These are phyloP conservation scores for Amphirosellinia nigrospora DNA, from an alignment of 495 filamentous ascomycete species.

Conservation along the genomic window DNA sequence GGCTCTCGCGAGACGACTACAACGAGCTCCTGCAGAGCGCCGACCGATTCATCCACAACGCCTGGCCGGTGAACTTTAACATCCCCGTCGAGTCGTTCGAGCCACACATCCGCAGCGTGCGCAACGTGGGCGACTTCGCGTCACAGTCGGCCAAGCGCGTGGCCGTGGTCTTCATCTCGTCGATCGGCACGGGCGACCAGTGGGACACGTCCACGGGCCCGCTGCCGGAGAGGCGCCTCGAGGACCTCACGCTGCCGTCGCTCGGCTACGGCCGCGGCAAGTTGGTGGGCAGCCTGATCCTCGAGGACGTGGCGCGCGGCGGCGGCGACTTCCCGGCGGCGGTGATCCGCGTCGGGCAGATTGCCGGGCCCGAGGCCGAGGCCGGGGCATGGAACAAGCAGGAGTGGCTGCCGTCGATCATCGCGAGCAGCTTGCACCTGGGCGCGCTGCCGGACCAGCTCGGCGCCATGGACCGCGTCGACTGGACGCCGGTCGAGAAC, in stretches of 20 bases:
- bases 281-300: conserved; percentile 56
- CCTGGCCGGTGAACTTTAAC: conserved; percentile 71
- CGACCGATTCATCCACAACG: conserved; percentile 65
- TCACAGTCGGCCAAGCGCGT: conserved; percentile 48
- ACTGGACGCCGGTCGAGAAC: conserved; percentile 63
- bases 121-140: conserved; percentile 60
- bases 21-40: conserved; percentile 42
- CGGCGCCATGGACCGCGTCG: conserved; percentile 47
- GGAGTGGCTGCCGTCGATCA: conserved; percentile 64
- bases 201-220: conserved; percentile 35
- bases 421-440: conserved; percentile 52
- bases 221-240: conserved; percentile 54
- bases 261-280: conserved; percentile 66
- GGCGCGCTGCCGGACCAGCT: conserved; percentile 48
- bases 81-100: conserved; percentile 60
- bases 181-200: conserved; percentile 52
- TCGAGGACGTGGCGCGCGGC: conserved; percentile 47
- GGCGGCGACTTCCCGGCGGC: conserved; percentile 50
- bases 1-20: conserved; percentile 48
- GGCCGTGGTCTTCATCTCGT: conserved; percentile 62
- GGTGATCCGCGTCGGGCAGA: conserved; percentile 63
- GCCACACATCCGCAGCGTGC: conserved; percentile 59
- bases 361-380: conserved; percentile 55
- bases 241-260: conserved; percentile 44
- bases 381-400: conserved; percentile 59